Evolutionary conservation across 495 filamentous ascomycete genomes (phyloP).

Genomic region (Xylaria venustula): DNA sequence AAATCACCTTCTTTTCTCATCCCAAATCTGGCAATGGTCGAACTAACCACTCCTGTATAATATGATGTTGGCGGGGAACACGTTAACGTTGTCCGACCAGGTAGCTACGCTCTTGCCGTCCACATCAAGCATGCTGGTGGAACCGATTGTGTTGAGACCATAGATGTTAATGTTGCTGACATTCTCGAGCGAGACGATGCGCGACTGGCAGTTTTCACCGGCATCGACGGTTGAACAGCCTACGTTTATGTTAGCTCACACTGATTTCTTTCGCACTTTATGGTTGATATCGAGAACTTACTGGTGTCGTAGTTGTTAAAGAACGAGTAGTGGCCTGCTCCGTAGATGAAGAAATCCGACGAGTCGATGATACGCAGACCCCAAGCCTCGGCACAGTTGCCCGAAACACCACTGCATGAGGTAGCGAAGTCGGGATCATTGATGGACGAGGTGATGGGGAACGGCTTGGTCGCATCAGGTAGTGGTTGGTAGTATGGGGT

Average conservation of each 20-base stretch:
- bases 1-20: background rate
- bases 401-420: constrained; percentile 41
- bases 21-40: background rate
- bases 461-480: constrained; percentile 60
- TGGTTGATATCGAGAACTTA: constrained; percentile 9
- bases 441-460: constrained; percentile 43
- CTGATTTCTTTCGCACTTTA: background rate
- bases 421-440: constrained; percentile 59
- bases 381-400: constrained; percentile 60
- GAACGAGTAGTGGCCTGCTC: constrained; percentile 74
- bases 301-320: constrained; percentile 58
- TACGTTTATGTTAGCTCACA: constrained; percentile 8
- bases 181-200: constrained; percentile 54
- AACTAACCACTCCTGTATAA: constrained; percentile 9
- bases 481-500: constrained; percentile 70
- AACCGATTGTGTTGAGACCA: constrained; percentile 55
- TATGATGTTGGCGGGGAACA: constrained; percentile 43
- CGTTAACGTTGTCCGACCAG: constrained; percentile 46
- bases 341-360: constrained; percentile 60
- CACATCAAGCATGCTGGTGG: constrained; percentile 44
- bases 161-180: constrained; percentile 50
- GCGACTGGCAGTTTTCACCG: constrained; percentile 53
- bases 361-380: constrained; percentile 64
- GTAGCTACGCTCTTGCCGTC: constrained; percentile 39
- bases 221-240: constrained; percentile 42